A percentile compares a stretch with the other conserved stretches of the same genome.
Conservation (phyloP, 2,329 filamentous ascomycete genomes). For the Scedosporium aurantiacum region DNA sequence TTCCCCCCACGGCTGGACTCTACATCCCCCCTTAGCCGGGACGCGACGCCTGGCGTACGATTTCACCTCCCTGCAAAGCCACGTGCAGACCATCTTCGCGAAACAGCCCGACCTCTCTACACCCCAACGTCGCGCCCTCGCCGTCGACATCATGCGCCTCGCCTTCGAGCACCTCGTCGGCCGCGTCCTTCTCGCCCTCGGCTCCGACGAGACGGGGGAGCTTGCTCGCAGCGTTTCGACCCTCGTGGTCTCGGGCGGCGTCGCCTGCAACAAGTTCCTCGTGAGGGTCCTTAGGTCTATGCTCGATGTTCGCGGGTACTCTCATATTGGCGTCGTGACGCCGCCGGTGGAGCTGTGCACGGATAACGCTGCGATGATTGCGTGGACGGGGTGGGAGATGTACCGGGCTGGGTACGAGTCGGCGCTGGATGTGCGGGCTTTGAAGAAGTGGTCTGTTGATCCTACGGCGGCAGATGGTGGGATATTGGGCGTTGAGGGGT, state of each 20-base stretch:
- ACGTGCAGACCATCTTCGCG: conserved; percentile 45
- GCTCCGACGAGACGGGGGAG: conserved; percentile 18
- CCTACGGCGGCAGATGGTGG: conserved; percentile 48
- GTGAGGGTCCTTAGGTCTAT: conserved; percentile 48
- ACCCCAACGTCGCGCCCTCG: conserved; percentile 57
- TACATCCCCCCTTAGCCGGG: conserved; percentile 55
- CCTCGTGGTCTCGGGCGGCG: conserved; percentile 79
- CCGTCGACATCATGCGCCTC: conserved; percentile 62
- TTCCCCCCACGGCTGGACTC: conserved; percentile 44
- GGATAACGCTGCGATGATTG: conserved; percentile 97
- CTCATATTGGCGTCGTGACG: conserved; percentile 50
- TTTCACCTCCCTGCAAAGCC: conserved; percentile 61
- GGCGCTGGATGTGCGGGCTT: conserved; percentile 45
- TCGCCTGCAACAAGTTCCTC: conserved; percentile 76
- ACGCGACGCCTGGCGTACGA: conserved; percentile 54
- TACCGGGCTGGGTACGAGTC: conserved; percentile 64
- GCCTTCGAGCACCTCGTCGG: conserved; percentile 80
- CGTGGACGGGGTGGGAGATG: conserved; percentile 90
- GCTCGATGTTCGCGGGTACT: conserved; percentile 56
- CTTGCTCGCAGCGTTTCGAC: conserved; percentile 33
- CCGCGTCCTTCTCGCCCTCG: conserved; percentile 59
- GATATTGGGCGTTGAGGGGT: conserved; percentile 49
- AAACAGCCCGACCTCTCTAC: conserved; percentile 31
- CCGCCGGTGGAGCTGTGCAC: conserved; percentile 75
- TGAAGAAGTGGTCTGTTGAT: conserved; percentile 68